Evolutionary conservation across 257 asterid genomes (phyloP).

Genomic region (Nicotiana benthamiana): DNA sequence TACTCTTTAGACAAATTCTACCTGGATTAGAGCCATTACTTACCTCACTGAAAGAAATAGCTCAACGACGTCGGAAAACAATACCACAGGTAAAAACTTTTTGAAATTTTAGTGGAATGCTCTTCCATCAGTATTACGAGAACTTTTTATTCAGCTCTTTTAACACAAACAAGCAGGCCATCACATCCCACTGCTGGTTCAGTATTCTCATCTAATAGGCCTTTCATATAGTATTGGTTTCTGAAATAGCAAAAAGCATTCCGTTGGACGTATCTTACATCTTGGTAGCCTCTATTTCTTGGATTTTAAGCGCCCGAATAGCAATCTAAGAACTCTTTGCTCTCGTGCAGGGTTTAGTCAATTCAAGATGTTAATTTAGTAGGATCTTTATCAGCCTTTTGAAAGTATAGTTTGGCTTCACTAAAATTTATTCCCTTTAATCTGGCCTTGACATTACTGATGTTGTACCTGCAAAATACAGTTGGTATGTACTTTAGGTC

Average conservation of each 20-base stretch:
- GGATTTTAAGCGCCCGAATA: neutral
- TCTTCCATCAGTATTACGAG: neutral
- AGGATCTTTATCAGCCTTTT: neutral
- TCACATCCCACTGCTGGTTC: neutral
- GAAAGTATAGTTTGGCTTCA: neutral
- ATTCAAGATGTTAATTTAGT: neutral
- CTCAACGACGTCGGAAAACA: constrained; percentile 56
- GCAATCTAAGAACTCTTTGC: neutral
- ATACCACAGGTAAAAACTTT: constrained; percentile 50
- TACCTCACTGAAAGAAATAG: constrained; percentile 47
- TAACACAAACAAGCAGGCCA: neutral
- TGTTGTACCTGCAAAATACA: neutral
- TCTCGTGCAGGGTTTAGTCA: too few species aligned
- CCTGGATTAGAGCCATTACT: constrained; percentile 83
- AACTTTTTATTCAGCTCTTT: neutral
- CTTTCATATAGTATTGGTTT: neutral
- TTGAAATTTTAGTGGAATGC: neutral
- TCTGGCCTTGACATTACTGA: neutral
- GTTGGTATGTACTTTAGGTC: neutral
- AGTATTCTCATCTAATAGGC: neutral
- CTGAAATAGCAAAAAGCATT: neutral
- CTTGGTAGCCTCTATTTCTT: too few species aligned
- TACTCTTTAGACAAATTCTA: constrained; percentile 69
- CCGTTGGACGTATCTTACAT: neutral
- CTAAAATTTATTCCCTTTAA: neutral